These are phyloP conservation scores for Eleusine coracana DNA, from an alignment of 176 grass and related monocot species.

Conservation along the genomic window DNA sequence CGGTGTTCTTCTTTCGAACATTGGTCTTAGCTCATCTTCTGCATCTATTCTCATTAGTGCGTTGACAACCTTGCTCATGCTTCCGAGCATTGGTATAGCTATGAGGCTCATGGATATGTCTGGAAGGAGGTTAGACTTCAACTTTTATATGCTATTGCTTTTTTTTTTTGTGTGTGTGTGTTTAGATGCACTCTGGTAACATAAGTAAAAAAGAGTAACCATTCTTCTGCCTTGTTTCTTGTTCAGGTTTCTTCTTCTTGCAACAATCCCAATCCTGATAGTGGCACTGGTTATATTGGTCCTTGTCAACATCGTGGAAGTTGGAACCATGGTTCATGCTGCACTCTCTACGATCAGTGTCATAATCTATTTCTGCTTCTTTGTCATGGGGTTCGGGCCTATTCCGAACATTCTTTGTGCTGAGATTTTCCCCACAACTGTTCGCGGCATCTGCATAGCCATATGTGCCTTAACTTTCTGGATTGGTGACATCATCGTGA, in stretches of 20 bases:
- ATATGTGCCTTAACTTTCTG: conserved; percentile 81
- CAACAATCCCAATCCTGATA: conserved; percentile 86
- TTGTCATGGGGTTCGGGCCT: conserved; percentile 93
- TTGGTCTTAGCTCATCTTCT: conserved; percentile 77
- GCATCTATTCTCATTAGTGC: conserved; percentile 95
- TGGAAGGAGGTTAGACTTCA: conserved; percentile 81
- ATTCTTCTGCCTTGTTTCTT: conserved; percentile 21
- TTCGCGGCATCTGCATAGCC: conserved; percentile 91
- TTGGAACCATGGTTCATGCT: conserved; percentile 75
- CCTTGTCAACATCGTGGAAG: conserved; percentile 64
- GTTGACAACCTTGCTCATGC: conserved; percentile 94
- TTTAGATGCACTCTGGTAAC: neutral
- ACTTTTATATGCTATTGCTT: conserved; percentile 5
- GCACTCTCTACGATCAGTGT: conserved; percentile 74
- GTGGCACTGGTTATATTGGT: conserved; percentile 71
- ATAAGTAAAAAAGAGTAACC: conserved; percentile 18
- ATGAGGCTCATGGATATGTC: conserved; percentile 99
- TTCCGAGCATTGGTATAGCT: conserved; percentile 88
- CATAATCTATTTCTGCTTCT: conserved; percentile 93
- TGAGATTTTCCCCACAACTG: conserved; percentile 89
- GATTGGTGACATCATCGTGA: conserved; percentile 87
- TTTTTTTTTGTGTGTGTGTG: neutral
- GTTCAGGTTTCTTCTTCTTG: conserved; percentile 86
- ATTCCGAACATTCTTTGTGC: conserved; percentile 92
- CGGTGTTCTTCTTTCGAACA: conserved; percentile 70